Evolutionary conservation across 2,329 filamentous ascomycete species (phyloP).

Genomic region (Emergomyces orientalis): DNA sequence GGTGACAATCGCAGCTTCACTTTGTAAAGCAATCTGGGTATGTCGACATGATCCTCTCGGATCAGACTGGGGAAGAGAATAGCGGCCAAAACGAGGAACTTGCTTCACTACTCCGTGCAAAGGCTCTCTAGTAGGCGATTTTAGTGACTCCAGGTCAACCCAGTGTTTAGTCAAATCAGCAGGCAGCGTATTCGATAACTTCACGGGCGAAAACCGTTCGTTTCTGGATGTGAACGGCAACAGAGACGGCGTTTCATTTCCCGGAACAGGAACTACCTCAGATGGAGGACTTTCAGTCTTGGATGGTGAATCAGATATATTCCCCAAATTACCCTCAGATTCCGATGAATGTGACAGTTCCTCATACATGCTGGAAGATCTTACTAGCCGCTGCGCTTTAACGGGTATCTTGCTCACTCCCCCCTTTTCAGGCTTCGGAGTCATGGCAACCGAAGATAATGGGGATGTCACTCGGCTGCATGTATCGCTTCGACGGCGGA

Average conservation of each 20-base stretch:
- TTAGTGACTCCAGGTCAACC: background rate
- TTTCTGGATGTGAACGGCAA: background rate
- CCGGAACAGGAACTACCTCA: background rate
- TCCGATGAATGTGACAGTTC: background rate
- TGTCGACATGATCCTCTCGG: background rate
- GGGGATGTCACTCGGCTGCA: background rate
- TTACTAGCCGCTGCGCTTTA: background rate
- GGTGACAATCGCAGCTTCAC: background rate
- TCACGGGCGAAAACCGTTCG: conserved; percentile 1
- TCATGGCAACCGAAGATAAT: background rate
- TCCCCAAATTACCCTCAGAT: background rate
- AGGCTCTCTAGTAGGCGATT: background rate
- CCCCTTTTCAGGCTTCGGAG: background rate
- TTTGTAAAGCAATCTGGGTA: background rate
- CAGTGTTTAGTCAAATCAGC: background rate
- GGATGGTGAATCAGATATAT: background rate
- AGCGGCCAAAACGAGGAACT: background rate
- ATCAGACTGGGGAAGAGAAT: background rate
- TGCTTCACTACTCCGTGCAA: background rate
- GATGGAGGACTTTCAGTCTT: background rate
- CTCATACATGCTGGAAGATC: background rate
- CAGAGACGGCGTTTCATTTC: background rate
- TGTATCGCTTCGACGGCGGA: background rate
- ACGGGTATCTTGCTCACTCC: conserved; percentile 5
- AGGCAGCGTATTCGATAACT: background rate